Percentiles rank a stretch among this genome's conserved stretches.
phyloP scores from a whole-genome alignment of 1,139 yeast genomes.

The Kodamaea arcana region DNA sequence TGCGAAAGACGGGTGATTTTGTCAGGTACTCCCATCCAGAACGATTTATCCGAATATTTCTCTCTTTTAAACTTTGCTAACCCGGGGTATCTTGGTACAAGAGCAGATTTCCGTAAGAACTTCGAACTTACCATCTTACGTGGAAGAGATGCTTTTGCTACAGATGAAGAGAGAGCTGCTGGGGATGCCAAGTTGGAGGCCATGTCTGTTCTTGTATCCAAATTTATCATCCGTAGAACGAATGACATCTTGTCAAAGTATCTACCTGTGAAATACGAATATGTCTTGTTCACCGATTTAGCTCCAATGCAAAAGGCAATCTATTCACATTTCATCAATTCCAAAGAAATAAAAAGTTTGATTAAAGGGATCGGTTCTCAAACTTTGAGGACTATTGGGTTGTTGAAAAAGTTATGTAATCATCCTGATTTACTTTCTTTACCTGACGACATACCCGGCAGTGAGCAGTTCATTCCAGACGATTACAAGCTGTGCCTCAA shows the following conservation, averaged over 20 bases:
- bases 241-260: constrained; percentile 92
- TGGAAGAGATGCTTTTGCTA: constrained; percentile 89
- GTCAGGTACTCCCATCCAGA: constrained; percentile 97
- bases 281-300: constrained; percentile 84
- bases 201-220: constrained; percentile 73
- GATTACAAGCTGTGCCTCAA: constrained; percentile 51
- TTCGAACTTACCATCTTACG: constrained; percentile 75
- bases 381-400: constrained; percentile 86
- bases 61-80: constrained; percentile 89
- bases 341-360: constrained; percentile 72
- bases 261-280: constrained; percentile 92
- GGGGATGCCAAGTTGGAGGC: constrained; percentile 75
- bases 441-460: constrained; percentile 73
- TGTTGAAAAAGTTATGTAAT: constrained; percentile 83
- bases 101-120: constrained; percentile 78
- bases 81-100: constrained; percentile 87
- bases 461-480: constrained; percentile 63
- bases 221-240: constrained; percentile 90
- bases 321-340: constrained; percentile 71
- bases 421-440: constrained; percentile 84
- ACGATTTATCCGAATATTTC: constrained; percentile 91
- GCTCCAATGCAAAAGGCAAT: constrained; percentile 72
- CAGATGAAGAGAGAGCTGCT: constrained; percentile 66
- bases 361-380: constrained; percentile 74
- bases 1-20: constrained; percentile 87